Conservation (phyloP, 352 stramenopile genomes). For the Phytopythium chamaehyphon region DNA sequence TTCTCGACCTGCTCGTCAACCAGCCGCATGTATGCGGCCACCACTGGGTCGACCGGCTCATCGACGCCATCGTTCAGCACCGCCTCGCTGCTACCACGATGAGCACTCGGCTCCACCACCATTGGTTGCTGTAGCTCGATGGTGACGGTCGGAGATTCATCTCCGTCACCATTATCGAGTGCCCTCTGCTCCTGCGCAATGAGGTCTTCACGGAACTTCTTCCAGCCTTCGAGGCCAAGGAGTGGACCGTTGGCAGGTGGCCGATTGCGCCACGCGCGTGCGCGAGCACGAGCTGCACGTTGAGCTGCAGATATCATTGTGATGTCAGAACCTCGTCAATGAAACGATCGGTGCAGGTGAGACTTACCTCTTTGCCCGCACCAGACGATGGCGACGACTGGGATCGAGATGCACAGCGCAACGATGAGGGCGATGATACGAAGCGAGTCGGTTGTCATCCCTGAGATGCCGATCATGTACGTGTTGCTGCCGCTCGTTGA, state of each 20-base stretch:
- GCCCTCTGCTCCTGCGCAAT: slow-evolving; percentile 17
- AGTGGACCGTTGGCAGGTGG: slow-evolving; percentile 9
- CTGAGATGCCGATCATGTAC: neutral
- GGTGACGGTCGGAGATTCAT: neutral
- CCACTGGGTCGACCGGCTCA: neutral
- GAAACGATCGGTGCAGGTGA: neutral
- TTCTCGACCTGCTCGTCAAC: neutral
- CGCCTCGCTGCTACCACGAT: neutral
- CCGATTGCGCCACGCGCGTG: slow-evolving; percentile 1
- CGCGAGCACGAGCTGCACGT: neutral
- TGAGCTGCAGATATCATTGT: neutral
- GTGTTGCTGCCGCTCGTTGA: neutral
- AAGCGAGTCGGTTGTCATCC: slow-evolving; percentile 1
- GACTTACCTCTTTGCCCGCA: slow-evolving; percentile 9
- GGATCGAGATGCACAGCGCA: slow-evolving; percentile 4
- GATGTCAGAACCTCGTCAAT: neutral
- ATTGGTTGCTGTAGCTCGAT: slow-evolving; percentile 5
- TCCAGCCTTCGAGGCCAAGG: slow-evolving; percentile 25
- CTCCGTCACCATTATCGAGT: neutral
- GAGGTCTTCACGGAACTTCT: slow-evolving; percentile 22
- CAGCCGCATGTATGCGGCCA: too few species aligned
- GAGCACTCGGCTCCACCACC: neutral
- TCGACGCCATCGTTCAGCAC: neutral
- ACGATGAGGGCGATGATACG: slow-evolving; percentile 5
- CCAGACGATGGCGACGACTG: slow-evolving; percentile 2